Evolutionary conservation across 192 early-diverging fungal genomes (phyloP).

Genomic region (Coemansia sp.): DNA sequence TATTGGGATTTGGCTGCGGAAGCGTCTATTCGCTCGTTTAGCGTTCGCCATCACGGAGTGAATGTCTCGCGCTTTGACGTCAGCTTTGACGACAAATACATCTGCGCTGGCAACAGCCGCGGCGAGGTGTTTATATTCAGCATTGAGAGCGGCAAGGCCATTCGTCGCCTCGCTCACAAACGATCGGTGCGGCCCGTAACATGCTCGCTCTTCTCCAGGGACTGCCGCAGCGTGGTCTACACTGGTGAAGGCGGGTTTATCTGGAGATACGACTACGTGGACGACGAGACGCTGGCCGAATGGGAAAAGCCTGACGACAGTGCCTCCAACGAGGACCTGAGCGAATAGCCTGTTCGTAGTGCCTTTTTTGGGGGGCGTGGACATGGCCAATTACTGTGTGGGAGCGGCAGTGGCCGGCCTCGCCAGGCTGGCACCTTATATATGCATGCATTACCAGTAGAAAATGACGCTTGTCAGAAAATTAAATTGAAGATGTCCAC

Average conservation of each 20-base stretch:
- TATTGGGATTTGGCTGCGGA: slow-evolving; percentile 63
- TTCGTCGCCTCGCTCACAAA: slow-evolving; percentile 67
- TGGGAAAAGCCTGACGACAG: slow-evolving; percentile 57
- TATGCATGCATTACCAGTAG: too few species aligned
- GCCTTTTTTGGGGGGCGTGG: too few species aligned
- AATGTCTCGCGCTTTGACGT: slow-evolving; percentile 59
- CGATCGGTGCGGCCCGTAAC: slow-evolving; percentile 73
- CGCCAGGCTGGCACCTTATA: too few species aligned
- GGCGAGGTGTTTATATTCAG: slow-evolving; percentile 70
- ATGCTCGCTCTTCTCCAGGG: slow-evolving; percentile 72
- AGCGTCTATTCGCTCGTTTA: slow-evolving; percentile 46
- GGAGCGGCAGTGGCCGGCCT: too few species aligned
- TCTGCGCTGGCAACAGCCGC: slow-evolving; percentile 70
- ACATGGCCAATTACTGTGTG: too few species aligned
- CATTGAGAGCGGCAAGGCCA: slow-evolving; percentile 60
- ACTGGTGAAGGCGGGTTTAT: slow-evolving; percentile 75
- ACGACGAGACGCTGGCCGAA: slow-evolving; percentile 65
- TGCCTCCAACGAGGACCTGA: slow-evolving; percentile 17
- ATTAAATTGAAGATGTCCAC: too few species aligned
- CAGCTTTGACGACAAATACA: slow-evolving; percentile 66
- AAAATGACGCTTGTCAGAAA: too few species aligned
- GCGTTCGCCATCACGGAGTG: slow-evolving; percentile 41
- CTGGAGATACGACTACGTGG: slow-evolving; percentile 80
- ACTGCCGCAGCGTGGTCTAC: slow-evolving; percentile 68
- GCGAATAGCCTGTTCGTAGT: slow-evolving; percentile 1